Evolutionary conservation across 192 early-diverging fungal genomes (phyloP).

Genomic region (Umbelopsis ramanniana): DNA sequence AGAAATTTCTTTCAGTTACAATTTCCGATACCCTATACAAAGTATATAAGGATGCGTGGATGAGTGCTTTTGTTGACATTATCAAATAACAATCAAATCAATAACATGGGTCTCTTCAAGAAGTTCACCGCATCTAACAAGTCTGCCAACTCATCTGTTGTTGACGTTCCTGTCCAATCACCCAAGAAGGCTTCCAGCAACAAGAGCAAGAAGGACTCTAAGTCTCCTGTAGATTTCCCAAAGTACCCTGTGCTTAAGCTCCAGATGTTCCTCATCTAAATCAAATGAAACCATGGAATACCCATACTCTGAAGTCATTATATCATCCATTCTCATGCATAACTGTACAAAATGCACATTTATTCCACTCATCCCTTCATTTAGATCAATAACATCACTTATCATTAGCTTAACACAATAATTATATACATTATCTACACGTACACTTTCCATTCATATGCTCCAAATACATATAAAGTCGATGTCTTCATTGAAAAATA

Average conservation of each 20-base stretch:
- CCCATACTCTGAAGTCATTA: too few relatives aligned
- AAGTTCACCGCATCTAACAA: background rate
- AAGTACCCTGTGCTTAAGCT: conserved; percentile 2
- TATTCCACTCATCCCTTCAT: background rate
- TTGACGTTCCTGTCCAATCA: conserved; percentile 7
- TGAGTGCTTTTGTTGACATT: background rate
- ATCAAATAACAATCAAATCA: background rate
- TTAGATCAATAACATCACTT: background rate
- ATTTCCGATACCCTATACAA: background rate
- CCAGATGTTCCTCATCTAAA: conserved; percentile 5
- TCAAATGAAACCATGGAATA: too few relatives aligned
- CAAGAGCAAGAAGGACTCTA: background rate
- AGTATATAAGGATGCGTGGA: conserved; percentile 4
- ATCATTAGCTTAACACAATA: background rate
- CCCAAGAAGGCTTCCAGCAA: background rate
- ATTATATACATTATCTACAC: too few relatives aligned
- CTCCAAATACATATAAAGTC: too few relatives aligned
- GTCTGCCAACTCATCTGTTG: conserved; percentile 13
- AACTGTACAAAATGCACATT: conserved; percentile 11
- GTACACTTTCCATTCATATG: too few relatives aligned
- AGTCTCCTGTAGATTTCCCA: background rate
- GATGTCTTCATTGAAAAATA: too few relatives aligned
- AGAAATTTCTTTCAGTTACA: conserved; percentile 9
- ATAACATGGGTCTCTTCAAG: conserved; percentile 19
- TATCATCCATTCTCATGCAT: background rate